Conservation (phyloP, 345 rosid genomes). For the Melastoma malabathricum region DNA sequence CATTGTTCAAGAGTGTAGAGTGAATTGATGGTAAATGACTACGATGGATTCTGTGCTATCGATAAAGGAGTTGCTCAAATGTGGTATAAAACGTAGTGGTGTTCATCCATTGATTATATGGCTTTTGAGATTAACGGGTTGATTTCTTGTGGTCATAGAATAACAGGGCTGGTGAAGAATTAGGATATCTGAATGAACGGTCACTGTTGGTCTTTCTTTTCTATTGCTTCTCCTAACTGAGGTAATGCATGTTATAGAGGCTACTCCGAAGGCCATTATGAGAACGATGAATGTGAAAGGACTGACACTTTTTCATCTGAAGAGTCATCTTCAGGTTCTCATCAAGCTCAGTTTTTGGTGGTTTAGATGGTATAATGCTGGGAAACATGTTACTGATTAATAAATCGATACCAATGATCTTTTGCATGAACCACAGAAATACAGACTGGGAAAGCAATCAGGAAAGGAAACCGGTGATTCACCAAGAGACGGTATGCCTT, state of each 20-base stretch:
- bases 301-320: slow-evolving; percentile 77
- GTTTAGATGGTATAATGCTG: slow-evolving; percentile 2
- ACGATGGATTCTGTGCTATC: too few relatives aligned
- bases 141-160: too few relatives aligned
- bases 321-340: slow-evolving; percentile 89
- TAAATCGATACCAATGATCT: slow-evolving; percentile 1
- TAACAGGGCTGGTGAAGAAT: too few relatives aligned
- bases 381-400: neutral
- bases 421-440: slow-evolving; percentile 6
- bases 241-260: slow-evolving; percentile 35
- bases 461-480: slow-evolving; percentile 62
- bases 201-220: too few relatives aligned
- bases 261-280: slow-evolving; percentile 90
- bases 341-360: neutral
- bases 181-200: too few relatives aligned
- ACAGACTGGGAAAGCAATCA: slow-evolving; percentile 74
- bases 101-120: too few relatives aligned
- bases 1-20: too few relatives aligned
- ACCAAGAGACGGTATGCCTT: slow-evolving; percentile 32
- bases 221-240: slow-evolving; percentile 3
- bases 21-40: too few relatives aligned
- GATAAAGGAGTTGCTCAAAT: too few relatives aligned
- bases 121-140: too few relatives aligned
- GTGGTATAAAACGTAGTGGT: too few relatives aligned
- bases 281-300: slow-evolving; percentile 86